A percentile compares a stretch with the other conserved stretches of the same genome.
These are phyloP conservation scores for Micractinium conductrix DNA, from an alignment of 139 green algal species.

Conservation along the genomic window DNA sequence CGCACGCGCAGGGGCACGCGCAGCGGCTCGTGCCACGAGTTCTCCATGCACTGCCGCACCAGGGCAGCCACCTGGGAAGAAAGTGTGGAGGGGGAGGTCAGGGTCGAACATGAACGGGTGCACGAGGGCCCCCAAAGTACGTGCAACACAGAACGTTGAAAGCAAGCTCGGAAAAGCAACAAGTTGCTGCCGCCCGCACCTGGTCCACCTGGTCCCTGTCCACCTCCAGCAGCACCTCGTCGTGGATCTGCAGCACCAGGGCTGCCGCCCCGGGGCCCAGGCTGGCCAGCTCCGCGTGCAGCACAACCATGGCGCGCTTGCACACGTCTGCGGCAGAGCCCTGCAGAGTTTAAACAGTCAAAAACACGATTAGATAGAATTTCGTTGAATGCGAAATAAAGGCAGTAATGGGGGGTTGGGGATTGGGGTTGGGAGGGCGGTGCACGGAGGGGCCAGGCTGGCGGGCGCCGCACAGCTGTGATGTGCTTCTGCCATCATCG, in stretches of 20 bases:
- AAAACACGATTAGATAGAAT: no score
- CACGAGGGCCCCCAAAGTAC: no score
- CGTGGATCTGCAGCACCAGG: slow-evolving; percentile 77
- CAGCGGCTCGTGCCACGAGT: slow-evolving; percentile 40
- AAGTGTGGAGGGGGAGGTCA: no score
- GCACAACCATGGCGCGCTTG: slow-evolving; percentile 69
- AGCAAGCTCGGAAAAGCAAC: no score
- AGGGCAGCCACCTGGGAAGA: background rate
- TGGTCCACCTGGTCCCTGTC: slow-evolving; percentile 26
- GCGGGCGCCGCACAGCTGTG: no score
- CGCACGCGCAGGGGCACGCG: slow-evolving; percentile 76
- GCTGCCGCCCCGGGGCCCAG: background rate
- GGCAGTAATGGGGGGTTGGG: no score
- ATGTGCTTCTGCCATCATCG: background rate
- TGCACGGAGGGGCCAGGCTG: background rate
- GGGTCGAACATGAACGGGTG: no score
- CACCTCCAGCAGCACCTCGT: slow-evolving; percentile 91
- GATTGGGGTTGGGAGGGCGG: no score
- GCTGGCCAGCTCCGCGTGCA: slow-evolving; percentile 32
- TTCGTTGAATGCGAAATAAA: no score
- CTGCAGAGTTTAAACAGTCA: background rate
- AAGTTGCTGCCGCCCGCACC: background rate
- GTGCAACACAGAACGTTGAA: background rate
- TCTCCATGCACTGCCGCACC: slow-evolving; percentile 70
- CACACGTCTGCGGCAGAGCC: slow-evolving; percentile 69